Evolutionary conservation across 495 filamentous ascomycete species (phyloP), one percentile per base, ranked within the genome.

Genomic region (Podospora pseudocomata): DNA sequence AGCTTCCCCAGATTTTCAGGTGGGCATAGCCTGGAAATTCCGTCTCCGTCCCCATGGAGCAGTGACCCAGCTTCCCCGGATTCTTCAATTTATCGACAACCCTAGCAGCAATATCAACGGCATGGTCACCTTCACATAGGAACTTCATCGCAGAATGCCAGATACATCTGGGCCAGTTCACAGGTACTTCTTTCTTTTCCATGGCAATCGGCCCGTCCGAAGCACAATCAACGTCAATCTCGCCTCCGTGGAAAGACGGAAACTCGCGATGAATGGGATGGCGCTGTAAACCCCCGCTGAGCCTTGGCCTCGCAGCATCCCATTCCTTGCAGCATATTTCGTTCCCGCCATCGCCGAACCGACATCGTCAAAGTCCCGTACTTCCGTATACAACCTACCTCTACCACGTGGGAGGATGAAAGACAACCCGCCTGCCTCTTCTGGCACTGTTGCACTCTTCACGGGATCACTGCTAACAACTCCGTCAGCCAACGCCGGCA

Each of bases 121-220:
- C 39, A 32, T 49, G 39, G 39, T 20, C n/a, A 9, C 56, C 23
- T 26, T 11, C 56, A 1, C 18, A n/a, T 23, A 18, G 56, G 6
- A 4, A 6, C n/a, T 58, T 26, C 23, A 11, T 58, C n/a, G n/a
- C 19, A 20, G 13, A 19, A 20, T 58, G 39, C 39, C 5, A 49
- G 13, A 49, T 49, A 49, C 39, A 49, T 49, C 9, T 49, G 39
- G 39, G 7, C 39, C 2, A 49, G 9, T 13, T 49, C 39, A 49
- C 39, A 9, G 39, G 39, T 49, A 49, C 60, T n/a, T 19, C 30
- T 32, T 19, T 26, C 30, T 49, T 20, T 7, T 20, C 20, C 20
- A 32, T 44, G 61, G 32, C 32, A 63, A 19, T 63, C 61, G 61
- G 61, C 61, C 61, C 61, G 61, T 49, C 20, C 27, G 13, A 44